Evolutionary conservation across 2,329 filamentous ascomycete genomes (phyloP), one percentile per base, ranked within the genome.

Genomic region (Epichloe amarillans): DNA sequence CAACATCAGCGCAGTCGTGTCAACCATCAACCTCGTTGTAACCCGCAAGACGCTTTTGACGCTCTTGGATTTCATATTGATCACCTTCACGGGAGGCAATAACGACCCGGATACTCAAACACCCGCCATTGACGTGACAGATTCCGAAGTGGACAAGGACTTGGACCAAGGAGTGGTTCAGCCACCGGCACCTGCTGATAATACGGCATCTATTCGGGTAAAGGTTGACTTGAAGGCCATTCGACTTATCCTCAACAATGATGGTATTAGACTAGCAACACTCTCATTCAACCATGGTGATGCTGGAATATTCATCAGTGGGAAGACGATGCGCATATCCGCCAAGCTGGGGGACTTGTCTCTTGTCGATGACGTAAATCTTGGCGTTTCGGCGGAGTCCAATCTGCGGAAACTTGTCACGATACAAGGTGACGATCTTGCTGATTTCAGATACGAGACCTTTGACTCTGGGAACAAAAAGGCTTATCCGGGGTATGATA

Each of bases 371-470:
- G 93, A 99, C 65, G 82, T 98, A 53, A 95, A 97, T 59, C 80
- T 89, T 55, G 93, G 91, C 23, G 89, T 94, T 0, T 80, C 88
- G 0, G 83, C 84, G 57, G 76, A 84, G 30, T 96, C 91, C 0
- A 80, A 83, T 42, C 74, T 97, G 23, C 84, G 93, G 39, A 84
- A 91, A 57, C 76, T 99, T 21, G 83, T 99, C 40, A 91, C 89
- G 0, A 98, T 98, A 33, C 86, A 98, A 66, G 94, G 94, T 11
- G 83, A 97, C 51, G 90, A 97, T 53, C 77, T 99, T 17, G 91
- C 91, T 1, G 93, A 98, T 64, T 97, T 99, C 72, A 86, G 88
- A 50, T 99, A 98, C 60, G 88, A 98, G 67, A 98, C 93, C 0
- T 98, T 94, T 59, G 89, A 97, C 64, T 66, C 84, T 0, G 76